phyloP scores from a whole-genome alignment of 805 yeast species.

The Starmerella roubikii region DNA sequence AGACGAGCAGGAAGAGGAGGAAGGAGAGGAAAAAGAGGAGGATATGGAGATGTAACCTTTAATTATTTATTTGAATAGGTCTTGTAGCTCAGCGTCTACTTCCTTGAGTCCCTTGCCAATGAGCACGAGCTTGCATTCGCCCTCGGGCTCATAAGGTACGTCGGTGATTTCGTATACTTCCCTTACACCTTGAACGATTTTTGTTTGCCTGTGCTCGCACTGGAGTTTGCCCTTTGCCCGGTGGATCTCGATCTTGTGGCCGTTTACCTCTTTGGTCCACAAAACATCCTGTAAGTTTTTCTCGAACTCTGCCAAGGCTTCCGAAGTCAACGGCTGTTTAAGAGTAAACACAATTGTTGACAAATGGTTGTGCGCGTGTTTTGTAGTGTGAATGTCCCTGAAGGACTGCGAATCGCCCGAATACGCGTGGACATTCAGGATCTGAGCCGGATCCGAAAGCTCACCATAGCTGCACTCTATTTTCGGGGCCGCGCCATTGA shows the following conservation, averaged over 20 bases:
- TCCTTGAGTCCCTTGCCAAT: slow-evolving; percentile 51
- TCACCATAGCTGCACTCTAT: slow-evolving; percentile 62
- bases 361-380: slow-evolving; percentile 22
- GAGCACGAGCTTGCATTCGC: slow-evolving; percentile 48
- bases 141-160: slow-evolving; percentile 28
- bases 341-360: slow-evolving; percentile 41
- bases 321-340: slow-evolving; percentile 21
- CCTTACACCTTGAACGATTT: slow-evolving; percentile 81
- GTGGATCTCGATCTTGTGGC: slow-evolving; percentile 50
- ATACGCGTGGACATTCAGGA: slow-evolving; percentile 71
- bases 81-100: not conserved
- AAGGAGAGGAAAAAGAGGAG: slow-evolving; percentile 4
- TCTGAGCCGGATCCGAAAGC: slow-evolving; percentile 40
- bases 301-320: slow-evolving; percentile 39
- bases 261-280: slow-evolving; percentile 52
- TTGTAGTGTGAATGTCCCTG: not conserved
- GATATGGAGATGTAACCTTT: not conserved
- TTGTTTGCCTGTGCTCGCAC: slow-evolving; percentile 16
- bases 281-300: slow-evolving; percentile 52
- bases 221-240: slow-evolving; percentile 57
- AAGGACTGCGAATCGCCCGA: slow-evolving; percentile 13
- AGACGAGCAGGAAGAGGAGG: slow-evolving; percentile 1
- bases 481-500: slow-evolving; percentile 59
- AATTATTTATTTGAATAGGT: not conserved
- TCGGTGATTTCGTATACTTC: slow-evolving; percentile 75